Evolutionary conservation across 2,329 filamentous ascomycete species (phyloP), one percentile per base, ranked within the genome.

Genomic region (Pseudogymnoascus sp.): DNA sequence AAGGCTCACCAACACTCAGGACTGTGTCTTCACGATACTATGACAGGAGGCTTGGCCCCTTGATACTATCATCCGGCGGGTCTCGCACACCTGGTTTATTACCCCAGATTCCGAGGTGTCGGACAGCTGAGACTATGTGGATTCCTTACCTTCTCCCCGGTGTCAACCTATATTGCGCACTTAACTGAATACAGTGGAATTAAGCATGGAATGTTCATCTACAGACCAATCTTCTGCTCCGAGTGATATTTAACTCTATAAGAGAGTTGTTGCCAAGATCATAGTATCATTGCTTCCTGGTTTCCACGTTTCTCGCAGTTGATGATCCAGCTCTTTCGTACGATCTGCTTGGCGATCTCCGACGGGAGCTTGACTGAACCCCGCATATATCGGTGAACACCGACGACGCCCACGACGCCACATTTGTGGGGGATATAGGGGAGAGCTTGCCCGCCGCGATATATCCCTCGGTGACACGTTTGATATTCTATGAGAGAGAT

Each of bases 341-440:
- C 12, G 12, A 25, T 25, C 6, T 43, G 20, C 20, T n/a, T 43
- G 39, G 39, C 39, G 39, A 43, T 43, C 39, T 43, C 39, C 39
- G 39, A 5, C 39, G 20, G 20, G 20, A 43, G 20, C 6, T 6
- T 25, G 39, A 4, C 39, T n/a, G n/a, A 25, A n/a, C 39, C 39
- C 39, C 39, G 20, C 39, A 43, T n/a, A 43, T 43, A 43, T 43
- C 39, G 39, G 39, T 43, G 39, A 43, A 43, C 39, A 43, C 39
- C 39, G 20, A 22, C 39, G 12, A n/a, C 11, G 11, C 22, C 20
- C 39, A 43, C 39, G 18, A 25, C 39, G 32, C 11, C 39, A 43
- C n/a, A 43, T 43, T 43, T 43, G 39, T 25, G 39, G 39, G 20
- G 11, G 18, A 25, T 6, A 25, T 25, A 43, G 39, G 20, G 39